Conservation (phyloP, 805 yeast genomes). For the Saccharomycopsis sp. region DNA sequence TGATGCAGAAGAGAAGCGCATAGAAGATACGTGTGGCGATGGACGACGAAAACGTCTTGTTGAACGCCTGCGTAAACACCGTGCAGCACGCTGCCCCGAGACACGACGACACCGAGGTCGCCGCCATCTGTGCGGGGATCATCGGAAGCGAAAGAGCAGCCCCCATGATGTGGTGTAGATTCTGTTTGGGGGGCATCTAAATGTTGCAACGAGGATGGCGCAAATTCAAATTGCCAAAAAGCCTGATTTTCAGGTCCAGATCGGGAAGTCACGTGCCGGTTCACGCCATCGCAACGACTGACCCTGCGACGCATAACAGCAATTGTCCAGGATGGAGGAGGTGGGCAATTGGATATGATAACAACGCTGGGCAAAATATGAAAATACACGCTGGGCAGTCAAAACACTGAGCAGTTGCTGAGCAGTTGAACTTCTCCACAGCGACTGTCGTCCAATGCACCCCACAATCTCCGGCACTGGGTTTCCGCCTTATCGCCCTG, state of each 20-base stretch:
- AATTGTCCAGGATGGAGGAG: background rate
- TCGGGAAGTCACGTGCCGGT: too few relatives aligned
- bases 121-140: slow-evolving; percentile 45
- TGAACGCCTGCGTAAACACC: slow-evolving; percentile 48
- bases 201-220: too few relatives aligned
- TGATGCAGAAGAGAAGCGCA: slow-evolving; percentile 69
- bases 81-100: slow-evolving; percentile 77
- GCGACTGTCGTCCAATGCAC: too few relatives aligned
- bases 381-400: too few relatives aligned
- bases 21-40: slow-evolving; percentile 81
- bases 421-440: too few relatives aligned
- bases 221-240: too few relatives aligned
- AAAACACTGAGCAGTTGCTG: too few relatives aligned
- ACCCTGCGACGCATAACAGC: too few relatives aligned
- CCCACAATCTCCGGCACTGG: background rate
- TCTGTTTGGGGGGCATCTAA: too few relatives aligned
- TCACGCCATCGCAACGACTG: too few relatives aligned
- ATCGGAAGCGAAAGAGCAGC: slow-evolving; percentile 68
- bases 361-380: too few relatives aligned
- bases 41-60: slow-evolving; percentile 55
- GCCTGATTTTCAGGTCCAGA: too few relatives aligned
- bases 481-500: background rate
- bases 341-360: background rate
- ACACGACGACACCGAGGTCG: slow-evolving; percentile 63
- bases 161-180: slow-evolving; percentile 53